These are phyloP conservation scores for Ganoderma resinaceum DNA, from an alignment of 1,284 basidiomycete species.

Conservation along the genomic window DNA sequence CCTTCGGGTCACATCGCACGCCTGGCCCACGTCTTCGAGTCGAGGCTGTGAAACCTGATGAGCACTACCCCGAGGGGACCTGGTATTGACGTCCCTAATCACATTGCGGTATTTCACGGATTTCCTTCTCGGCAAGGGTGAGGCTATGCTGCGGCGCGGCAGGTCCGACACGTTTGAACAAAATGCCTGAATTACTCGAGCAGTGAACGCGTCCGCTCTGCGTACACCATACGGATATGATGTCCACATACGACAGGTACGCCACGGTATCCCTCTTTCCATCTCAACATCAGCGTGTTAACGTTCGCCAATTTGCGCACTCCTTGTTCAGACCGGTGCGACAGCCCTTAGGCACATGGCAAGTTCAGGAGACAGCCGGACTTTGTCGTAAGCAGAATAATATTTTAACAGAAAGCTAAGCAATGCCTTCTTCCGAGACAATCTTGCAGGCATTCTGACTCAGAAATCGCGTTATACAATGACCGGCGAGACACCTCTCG, in stretches of 20 bases:
- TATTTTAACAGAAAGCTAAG: no score
- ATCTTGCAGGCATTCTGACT: no score
- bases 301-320: not conserved
- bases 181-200: not conserved
- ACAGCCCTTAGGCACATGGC: no score
- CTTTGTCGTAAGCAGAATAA: no score
- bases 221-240: not conserved
- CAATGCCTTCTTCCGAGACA: no score
- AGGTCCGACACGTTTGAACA: not conserved
- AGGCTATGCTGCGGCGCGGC: not conserved
- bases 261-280: not conserved
- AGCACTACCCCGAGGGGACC: not conserved
- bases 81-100: not conserved
- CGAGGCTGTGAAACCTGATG: conserved; percentile 3
- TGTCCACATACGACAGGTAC: not conserved
- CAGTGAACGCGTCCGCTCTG: not conserved
- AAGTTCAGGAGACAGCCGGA: no score
- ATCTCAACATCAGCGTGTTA: not conserved
- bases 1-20: conserved; percentile 13
- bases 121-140: not conserved
- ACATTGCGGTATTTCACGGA: not conserved
- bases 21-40: conserved; percentile 3
- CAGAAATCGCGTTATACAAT: no score
- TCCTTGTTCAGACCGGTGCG: not conserved
- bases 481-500: no score